Evolutionary conservation across 495 filamentous ascomycete species (phyloP), one percentile per base, ranked within the genome.

Genomic region (Aspergillus hancockii): DNA sequence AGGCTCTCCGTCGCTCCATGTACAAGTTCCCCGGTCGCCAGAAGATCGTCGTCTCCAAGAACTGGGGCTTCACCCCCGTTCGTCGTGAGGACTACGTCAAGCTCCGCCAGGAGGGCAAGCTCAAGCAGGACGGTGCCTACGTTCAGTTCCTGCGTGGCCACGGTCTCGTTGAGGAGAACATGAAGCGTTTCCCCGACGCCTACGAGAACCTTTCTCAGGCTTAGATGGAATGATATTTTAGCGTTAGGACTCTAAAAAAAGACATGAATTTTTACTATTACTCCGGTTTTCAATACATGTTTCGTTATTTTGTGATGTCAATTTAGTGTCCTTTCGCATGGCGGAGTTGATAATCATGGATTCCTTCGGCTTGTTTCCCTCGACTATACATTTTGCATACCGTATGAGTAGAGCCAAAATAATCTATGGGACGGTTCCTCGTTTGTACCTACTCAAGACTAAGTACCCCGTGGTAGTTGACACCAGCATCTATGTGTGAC

Each of bases 11-110:
- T 76, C 90, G 94, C 75, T 93, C 91, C 62, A 94, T 96, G 87
- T 98, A 98, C 89, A 98, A 98, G 89, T 98, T 98, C 90, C 94
- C 94, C 62, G 94, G 94, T 78, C 93, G 94, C 80, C 94, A 98
- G 87, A 98, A 98, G 91, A 96, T 98, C 81, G 96, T 98, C 73
- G 88, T 97, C 80, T 92, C 88, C 83, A 98, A 98, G 90, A 97
- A 97, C 83, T 98, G 94, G 94, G 94, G 94, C 63, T 98, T 98
- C 90, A 98, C 94, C 58, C 90, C 90, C 73, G 90, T 98, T 66
- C 89, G 90, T 67, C 93, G 95, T 69, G 94, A 97, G 60, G 94
- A 98, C 76, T 98, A 97, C 82, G 79, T 95, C 69, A 83, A 90
- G 80, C 88, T 90, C 82, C 92, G 94, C 85, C 81, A 89, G 74